These are phyloP conservation scores for Amanita thiersii DNA, from an alignment of 768 basidiomycete genomes.

Conservation along the genomic window DNA sequence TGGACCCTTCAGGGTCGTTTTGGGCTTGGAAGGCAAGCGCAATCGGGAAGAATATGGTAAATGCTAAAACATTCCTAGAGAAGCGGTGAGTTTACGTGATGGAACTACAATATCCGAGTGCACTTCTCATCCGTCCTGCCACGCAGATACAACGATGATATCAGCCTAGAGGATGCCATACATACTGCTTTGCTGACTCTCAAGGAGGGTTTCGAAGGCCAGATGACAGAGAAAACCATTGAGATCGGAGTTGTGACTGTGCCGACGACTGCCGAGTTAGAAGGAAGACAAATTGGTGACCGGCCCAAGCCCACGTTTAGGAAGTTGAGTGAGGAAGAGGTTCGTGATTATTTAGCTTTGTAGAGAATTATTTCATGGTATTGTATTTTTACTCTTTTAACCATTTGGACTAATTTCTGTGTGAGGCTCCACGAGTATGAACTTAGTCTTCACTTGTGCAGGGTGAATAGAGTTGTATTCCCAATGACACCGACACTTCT, in stretches of 20 bases:
- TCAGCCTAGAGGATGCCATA: slow-evolving; percentile 96
- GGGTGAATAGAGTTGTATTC: no score
- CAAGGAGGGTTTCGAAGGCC: slow-evolving; percentile 99
- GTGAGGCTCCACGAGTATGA: no score
- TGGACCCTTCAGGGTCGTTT: slow-evolving; percentile 97
- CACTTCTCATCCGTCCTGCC: slow-evolving; percentile 15
- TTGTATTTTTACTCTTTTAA: neutral
- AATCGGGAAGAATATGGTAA: slow-evolving; percentile 99
- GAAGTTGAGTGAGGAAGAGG: slow-evolving; percentile 94
- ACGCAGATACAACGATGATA: slow-evolving; percentile 94
- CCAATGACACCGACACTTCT: no score
- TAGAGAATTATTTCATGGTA: slow-evolving; percentile 24
- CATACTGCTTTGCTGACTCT: slow-evolving; percentile 96
- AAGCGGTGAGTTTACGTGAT: slow-evolving; percentile 64
- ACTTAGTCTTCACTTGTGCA: no score
- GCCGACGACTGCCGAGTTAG: slow-evolving; percentile 62
- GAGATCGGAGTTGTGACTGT: slow-evolving; percentile 97
- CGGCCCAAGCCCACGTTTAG: slow-evolving; percentile 85
- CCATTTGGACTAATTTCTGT: neutral
- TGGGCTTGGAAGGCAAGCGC: slow-evolving; percentile 99
- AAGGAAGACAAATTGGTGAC: slow-evolving; percentile 63
- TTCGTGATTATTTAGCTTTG: slow-evolving; percentile 89
- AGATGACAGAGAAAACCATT: slow-evolving; percentile 99
- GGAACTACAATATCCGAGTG: slow-evolving; percentile 13
- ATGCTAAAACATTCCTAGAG: slow-evolving; percentile 98